phyloP scores from a whole-genome alignment of 2,329 filamentous ascomycete genomes.

The Aurifilum marmelostoma region DNA sequence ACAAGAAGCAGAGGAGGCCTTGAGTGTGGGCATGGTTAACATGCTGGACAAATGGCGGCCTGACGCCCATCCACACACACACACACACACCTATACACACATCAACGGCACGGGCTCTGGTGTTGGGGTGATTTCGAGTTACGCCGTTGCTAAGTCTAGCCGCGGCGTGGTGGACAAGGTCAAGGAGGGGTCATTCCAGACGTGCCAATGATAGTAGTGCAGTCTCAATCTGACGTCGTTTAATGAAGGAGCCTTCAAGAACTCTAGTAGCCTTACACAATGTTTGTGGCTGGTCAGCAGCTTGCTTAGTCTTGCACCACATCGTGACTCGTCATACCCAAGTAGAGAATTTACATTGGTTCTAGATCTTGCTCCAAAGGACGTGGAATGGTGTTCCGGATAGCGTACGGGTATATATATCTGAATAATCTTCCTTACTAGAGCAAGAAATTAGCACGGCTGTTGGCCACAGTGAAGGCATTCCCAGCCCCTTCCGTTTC shows the following conservation, averaged over 20 bases:
- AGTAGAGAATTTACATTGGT: not conserved
- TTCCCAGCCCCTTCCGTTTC: too few relatives aligned
- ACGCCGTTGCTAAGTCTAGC: not conserved
- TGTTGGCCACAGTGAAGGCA: too few relatives aligned
- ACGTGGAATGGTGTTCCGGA: too few relatives aligned
- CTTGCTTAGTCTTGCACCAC: not conserved
- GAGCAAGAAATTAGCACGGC: too few relatives aligned
- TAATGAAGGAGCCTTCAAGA: not conserved
- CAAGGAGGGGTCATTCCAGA: not conserved
- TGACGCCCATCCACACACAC: not conserved
- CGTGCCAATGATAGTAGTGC: not conserved
- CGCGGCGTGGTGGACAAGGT: not conserved
- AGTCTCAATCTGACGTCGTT: not conserved
- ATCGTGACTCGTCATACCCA: not conserved
- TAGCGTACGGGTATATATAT: too few relatives aligned
- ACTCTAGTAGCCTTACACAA: not conserved
- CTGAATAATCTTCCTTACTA: too few relatives aligned
- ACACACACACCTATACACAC: too few relatives aligned
- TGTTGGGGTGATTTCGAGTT: not conserved
- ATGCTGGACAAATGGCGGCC: too few relatives aligned
- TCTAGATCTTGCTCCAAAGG: not conserved
- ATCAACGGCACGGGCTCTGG: too few relatives aligned
- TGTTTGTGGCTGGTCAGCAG: not conserved
- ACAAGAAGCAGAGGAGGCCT: not conserved
- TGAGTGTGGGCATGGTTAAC: not conserved